Base-by-base conservation (phyloP, 2,329 filamentous ascomycete species). In the Chaetomiaceae sp. region DNA sequence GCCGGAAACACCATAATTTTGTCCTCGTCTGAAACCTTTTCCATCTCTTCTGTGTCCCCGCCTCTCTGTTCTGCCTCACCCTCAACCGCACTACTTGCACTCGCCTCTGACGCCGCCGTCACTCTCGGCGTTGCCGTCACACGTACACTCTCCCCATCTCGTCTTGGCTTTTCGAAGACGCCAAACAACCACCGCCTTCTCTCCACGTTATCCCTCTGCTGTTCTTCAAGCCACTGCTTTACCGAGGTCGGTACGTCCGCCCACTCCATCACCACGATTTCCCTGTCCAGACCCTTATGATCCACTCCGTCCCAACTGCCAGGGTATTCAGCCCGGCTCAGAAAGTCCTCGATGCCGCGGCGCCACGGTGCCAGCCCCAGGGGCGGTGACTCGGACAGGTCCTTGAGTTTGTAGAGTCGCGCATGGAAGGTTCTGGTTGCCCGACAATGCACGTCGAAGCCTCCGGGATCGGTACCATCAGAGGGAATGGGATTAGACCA, bases 281-380 rank as follows among this genome's bases (percentile, higher is more conserved):
- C 65, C 34, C 68, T 59, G 20, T 66, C 56, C 10, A 55, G 46
- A 12, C 65, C 68, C 48, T 68, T 66, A 32, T 63, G 60, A 49
- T 71, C 69, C 22, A 65, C 59, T 12, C 70, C 70, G 26, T 62
- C 59, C 68, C 68, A 72, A 12, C 61, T 65, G 6, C 70, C 70
- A 1, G 65, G 62, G 54, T 68, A 65, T 2, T 56, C 52, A 19
- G 57, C 47, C 2, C 56, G 51, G 3, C 50, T 47, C 35, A 63
- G 49, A 38, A 60, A 61, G 20, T 49, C 52, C 24, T 59, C 52
- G 14, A 65, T 56, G 4, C 52, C 60, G 6, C 54, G 49, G 18
- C 50, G 47, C 57, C 59, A 65, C 0, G 60, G 62, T 3, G 54
- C 48, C 2, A 64, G 50, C 0, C 58, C 58, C 2, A 38, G 15